Evolutionary conservation across 257 asterid species (phyloP).

Genomic region (Solanum bulbocastanum): DNA sequence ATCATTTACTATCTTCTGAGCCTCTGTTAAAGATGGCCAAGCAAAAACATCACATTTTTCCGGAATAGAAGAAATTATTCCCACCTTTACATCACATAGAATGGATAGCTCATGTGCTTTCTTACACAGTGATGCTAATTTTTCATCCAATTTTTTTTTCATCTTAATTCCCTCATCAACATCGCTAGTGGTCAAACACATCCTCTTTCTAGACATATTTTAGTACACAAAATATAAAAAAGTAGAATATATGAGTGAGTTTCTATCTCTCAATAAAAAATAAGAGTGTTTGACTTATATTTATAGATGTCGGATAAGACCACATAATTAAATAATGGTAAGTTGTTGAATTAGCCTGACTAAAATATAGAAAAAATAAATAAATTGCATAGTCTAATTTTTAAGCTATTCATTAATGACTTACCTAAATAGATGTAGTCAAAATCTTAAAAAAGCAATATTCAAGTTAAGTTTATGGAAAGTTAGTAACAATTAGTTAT

Average conservation of each 20-base stretch:
- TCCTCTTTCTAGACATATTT: slow-evolving; percentile 17
- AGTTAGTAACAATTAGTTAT: background rate
- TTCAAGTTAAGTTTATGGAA: background rate
- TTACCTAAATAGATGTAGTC: background rate
- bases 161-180: slow-evolving; percentile 6
- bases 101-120: slow-evolving; percentile 26
- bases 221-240: background rate
- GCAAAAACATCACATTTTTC: background rate
- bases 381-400: background rate
- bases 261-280: background rate
- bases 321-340: background rate
- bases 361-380: background rate
- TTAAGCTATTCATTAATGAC: background rate
- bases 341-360: background rate
- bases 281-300: background rate
- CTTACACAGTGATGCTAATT: slow-evolving; percentile 18
- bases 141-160: slow-evolving; percentile 11
- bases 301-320: background rate
- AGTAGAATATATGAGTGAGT: background rate
- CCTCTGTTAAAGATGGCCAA: slow-evolving; percentile 21
- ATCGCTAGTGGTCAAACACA: background rate
- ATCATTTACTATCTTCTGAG: slow-evolving; percentile 2
- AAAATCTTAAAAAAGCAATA: background rate
- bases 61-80: slow-evolving; percentile 8
- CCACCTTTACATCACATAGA: slow-evolving; percentile 22